Conservation (phyloP, 345 rosid genomes). For the Gossypioides kirkii region DNA sequence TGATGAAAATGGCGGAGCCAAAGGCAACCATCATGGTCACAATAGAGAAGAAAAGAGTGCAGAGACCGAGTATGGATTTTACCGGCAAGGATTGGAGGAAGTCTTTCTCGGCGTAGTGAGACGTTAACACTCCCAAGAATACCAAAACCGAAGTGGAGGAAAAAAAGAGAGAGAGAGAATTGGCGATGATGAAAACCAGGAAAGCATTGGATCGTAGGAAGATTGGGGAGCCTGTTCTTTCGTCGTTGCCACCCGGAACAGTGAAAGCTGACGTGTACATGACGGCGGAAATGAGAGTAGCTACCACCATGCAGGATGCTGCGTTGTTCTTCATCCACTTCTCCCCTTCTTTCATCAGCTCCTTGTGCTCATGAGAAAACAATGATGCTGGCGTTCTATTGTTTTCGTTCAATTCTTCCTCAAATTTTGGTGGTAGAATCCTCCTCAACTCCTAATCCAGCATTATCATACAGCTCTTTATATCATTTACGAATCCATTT, state of each 20-base stretch:
- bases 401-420: conserved; percentile 2
- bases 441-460: conserved; percentile 15
- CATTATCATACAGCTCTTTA: neutral
- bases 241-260: conserved; percentile 35
- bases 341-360: conserved; percentile 26
- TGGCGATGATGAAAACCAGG: conserved; percentile 20
- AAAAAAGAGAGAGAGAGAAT: conserved; percentile 28
- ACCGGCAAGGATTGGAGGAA: conserved; percentile 33
- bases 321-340: conserved; percentile 46
- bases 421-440: conserved; percentile 10
- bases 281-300: conserved; percentile 39
- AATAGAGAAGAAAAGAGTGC: conserved; percentile 31
- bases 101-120: conserved; percentile 38
- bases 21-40: conserved; percentile 41
- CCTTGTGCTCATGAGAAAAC: conserved; percentile 22
- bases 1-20: conserved; percentile 23
- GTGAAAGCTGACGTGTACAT: conserved; percentile 42
- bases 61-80: conserved; percentile 30
- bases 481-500: neutral
- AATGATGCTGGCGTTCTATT: conserved; percentile 11
- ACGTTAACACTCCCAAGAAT: conserved; percentile 37
- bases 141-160: conserved; percentile 36
- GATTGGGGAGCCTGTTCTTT: conserved; percentile 19
- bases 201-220: conserved; percentile 16
- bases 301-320: conserved; percentile 38